Base-by-base conservation (phyloP, 2,329 filamentous ascomycete genomes). In the Xylaria digitata region DNA sequence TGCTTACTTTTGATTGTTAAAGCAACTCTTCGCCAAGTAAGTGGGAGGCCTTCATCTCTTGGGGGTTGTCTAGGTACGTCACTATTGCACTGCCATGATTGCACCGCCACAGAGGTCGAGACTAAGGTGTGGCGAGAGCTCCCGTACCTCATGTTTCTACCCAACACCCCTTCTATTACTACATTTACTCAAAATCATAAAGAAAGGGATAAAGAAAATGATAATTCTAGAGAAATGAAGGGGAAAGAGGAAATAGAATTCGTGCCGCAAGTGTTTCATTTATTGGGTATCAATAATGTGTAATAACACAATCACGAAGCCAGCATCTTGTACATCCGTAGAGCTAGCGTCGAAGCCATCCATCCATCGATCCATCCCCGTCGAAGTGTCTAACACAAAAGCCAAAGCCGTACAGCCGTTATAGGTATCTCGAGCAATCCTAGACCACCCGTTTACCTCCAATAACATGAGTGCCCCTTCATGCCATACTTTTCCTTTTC, bases 121-220 rank as follows among this genome's bases (percentile, higher is more conserved):
- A 37, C 52, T 45, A 17, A 26, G 40, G 7, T 66, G 68, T 74
- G 73, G 73, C 73, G 66, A 74, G 48, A 73, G 62, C 68, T 71
- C 8, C 13, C 19, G 34, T 7, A 11, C 5, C 5, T 37, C 2
- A 9, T 37, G 34, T 37, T 37, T 37, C 4, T 37, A 37, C 1
- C 7, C 9, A 37, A 37, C 6, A 9, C 34, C 34, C 34, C 34
- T 9, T 37, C 8, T 37, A 11, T 37, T 40, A 13, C 13, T 15
- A 15, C 13, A 15, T 40, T 40, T 40, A 40, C 11, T 3, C 9
- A 1, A 15, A 40, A 40, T 40, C 2, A 15, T 40, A 23, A 15
- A 6, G 2, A n/a, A 32, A 13, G 32, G 34, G 34, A 37, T 8
- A 8, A 37, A 37, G 34, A 37, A 37, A 37, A 37, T 37, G 34